These are phyloP conservation scores for Thamnidium elegans DNA, from an alignment of 192 early-diverging fungal genomes.

Conservation along the genomic window DNA sequence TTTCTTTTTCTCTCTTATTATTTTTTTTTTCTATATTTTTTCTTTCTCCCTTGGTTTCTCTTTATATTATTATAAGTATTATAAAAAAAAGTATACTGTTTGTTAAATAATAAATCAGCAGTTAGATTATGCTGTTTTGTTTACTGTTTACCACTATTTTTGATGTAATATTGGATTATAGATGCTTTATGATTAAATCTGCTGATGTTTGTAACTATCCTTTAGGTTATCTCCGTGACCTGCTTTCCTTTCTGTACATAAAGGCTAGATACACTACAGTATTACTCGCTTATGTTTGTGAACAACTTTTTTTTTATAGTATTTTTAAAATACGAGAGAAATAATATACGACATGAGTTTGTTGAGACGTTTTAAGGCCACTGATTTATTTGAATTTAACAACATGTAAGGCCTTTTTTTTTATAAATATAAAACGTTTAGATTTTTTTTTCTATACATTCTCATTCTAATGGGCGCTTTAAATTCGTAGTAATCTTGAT, in stretches of 20 bases:
- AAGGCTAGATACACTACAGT: neutral
- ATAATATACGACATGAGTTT: conserved; percentile 23
- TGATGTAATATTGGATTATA: no score
- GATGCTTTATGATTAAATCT: no score
- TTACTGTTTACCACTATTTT: no score
- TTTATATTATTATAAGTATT: no score
- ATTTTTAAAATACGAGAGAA: neutral
- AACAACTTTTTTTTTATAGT: neutral
- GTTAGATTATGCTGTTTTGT: no score
- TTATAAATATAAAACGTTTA: neutral
- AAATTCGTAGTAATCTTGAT: conserved; percentile 75
- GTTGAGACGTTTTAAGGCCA: conserved; percentile 56
- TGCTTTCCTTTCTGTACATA: neutral
- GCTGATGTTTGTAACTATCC: no score
- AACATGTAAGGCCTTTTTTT: conserved; percentile 61
- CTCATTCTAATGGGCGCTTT: neutral
- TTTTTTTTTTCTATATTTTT: neutral
- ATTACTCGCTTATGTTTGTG: neutral
- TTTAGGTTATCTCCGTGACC: no score
- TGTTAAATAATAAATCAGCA: no score
- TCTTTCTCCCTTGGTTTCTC: neutral
- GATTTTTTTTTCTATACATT: neutral
- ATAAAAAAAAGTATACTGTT: no score
- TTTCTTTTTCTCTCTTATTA: neutral
- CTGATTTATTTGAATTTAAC: conserved; percentile 94